Evolutionary conservation across 2,329 filamentous ascomycete genomes (phyloP).

Genomic region (Penicillium sp.): DNA sequence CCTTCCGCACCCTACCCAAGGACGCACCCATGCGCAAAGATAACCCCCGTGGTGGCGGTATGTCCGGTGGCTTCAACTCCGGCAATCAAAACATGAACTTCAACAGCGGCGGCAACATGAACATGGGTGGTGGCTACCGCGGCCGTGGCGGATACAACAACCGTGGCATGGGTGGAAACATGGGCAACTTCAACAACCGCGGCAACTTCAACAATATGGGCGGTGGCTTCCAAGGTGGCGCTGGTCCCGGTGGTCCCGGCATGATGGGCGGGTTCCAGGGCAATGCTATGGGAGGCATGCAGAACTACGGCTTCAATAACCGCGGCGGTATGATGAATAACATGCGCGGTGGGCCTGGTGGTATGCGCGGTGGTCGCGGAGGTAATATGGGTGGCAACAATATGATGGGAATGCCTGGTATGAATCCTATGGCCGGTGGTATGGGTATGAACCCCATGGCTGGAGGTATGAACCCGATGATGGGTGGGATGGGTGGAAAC

Average conservation of each 20-base stretch:
- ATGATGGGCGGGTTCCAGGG: slow-evolving; percentile 49
- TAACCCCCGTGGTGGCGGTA: slow-evolving; percentile 53
- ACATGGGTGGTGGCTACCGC: slow-evolving; percentile 50
- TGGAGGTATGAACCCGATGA: slow-evolving; percentile 61
- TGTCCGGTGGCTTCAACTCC: slow-evolving; percentile 49
- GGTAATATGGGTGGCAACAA: slow-evolving; percentile 58
- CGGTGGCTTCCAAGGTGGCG: slow-evolving; percentile 46
- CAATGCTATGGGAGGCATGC: slow-evolving; percentile 53
- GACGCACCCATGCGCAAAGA: slow-evolving; percentile 75
- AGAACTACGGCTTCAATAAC: slow-evolving; percentile 50
- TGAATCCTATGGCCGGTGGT: slow-evolving; percentile 51
- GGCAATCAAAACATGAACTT: slow-evolving; percentile 42
- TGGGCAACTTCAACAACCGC: slow-evolving; percentile 20
- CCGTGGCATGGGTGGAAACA: slow-evolving; percentile 50
- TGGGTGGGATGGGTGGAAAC: slow-evolving; percentile 48
- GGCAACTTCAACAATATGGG: slow-evolving; percentile 40
- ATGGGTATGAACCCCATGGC: slow-evolving; percentile 57
- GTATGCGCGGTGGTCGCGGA: slow-evolving; percentile 59
- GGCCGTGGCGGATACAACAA: slow-evolving; percentile 52
- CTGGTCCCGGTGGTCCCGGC: slow-evolving; percentile 36
- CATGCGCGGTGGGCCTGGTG: slow-evolving; percentile 56
- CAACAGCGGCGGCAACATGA: slow-evolving; percentile 23
- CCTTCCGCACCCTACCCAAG: slow-evolving; percentile 88
- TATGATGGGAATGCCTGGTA: slow-evolving; percentile 55
- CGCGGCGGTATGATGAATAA: slow-evolving; percentile 57